Evolutionary conservation across 169 alveolate genomes (phyloP).

Genomic region (Cyclospora cayetanensis): DNA sequence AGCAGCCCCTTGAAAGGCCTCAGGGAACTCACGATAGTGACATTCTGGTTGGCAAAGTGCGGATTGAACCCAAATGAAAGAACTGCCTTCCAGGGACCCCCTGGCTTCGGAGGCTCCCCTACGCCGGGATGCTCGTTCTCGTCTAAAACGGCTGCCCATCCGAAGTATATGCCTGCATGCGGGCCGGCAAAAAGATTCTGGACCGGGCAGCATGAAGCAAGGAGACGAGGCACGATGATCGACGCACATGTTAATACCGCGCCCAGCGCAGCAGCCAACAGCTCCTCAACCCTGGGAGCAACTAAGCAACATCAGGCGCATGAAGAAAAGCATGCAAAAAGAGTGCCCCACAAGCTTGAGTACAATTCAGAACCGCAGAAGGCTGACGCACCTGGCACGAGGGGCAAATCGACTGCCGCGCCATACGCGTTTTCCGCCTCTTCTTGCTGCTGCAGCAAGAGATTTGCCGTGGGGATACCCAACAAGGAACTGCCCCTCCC

Average conservation of each 20-base stretch:
- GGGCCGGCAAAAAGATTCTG: neutral
- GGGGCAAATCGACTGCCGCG: neutral
- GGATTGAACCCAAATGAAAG: slow-evolving; percentile 72
- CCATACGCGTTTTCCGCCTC: neutral
- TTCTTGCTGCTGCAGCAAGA: neutral
- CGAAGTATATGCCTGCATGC: slow-evolving; percentile 63
- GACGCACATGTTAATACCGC: neutral
- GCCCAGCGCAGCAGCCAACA: neutral
- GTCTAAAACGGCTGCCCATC: slow-evolving; percentile 36
- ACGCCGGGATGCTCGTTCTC: neutral
- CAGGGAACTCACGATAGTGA: slow-evolving; percentile 57
- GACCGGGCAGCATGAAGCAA: neutral
- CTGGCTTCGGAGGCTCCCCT: neutral
- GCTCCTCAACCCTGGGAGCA: neutral
- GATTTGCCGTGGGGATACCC: slow-evolving; percentile 68
- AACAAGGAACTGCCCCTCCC: slow-evolving; percentile 56
- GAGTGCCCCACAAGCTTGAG: no score
- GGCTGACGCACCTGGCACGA: neutral
- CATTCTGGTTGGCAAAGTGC: slow-evolving; percentile 52
- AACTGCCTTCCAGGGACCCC: slow-evolving; percentile 26
- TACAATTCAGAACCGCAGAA: no score
- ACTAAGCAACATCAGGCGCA: no score
- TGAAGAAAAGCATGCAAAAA: no score
- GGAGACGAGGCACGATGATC: neutral
- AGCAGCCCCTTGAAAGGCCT: neutral